Base-by-base conservation (phyloP, 208 protist species). In the Porcisia hertigi region DNA sequence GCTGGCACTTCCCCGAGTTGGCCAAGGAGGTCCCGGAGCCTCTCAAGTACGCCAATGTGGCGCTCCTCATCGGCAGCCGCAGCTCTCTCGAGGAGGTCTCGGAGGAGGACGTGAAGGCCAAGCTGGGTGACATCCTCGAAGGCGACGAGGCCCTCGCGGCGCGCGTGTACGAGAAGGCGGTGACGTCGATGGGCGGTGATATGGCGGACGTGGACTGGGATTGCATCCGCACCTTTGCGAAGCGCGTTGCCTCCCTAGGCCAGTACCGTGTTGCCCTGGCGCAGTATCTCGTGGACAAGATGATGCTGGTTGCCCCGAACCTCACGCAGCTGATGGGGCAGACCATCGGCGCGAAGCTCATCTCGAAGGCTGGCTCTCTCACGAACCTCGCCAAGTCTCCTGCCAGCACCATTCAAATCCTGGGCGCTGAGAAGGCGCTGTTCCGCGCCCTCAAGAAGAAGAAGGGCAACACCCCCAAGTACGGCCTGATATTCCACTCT, bases 351-450 rank as follows among this genome's bases (percentile, higher is more conserved):
- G 99, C 99, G 18, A 97, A 98, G 85, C 95, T 99, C 39, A 99
- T 99, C 79, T 92, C 96, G n/a, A 98, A 99, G 86, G 99, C 99
- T 23, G 98, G 98, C 77, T 98, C 95, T 4, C 94, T 99, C 11
- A 98, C 96, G 16, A 99, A 98, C 86, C 90, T 99, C 18, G 98
- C 99, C 80, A 99, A 99, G 94, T 94, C 98, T 79, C 99, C 99
- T 14, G 99, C 99, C 20, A 99, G 98, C 49, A 99, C 99, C 20
- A 98, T 99, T 49, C 99, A 99, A 88, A 99, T 99, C 85, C 92
- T 99, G 12, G 99, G 99, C 76, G 99, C 99, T 52, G 99, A 99
- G 89, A 99, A 99, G 94, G 99, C 99, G 8, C 95, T 99, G 36
- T 99, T 99, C 97, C 94, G 98, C 49, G 98, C 98, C 1, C 91